Conservation (phyloP, 768 basidiomycete genomes). For the Trametes cinnabarina region DNA sequence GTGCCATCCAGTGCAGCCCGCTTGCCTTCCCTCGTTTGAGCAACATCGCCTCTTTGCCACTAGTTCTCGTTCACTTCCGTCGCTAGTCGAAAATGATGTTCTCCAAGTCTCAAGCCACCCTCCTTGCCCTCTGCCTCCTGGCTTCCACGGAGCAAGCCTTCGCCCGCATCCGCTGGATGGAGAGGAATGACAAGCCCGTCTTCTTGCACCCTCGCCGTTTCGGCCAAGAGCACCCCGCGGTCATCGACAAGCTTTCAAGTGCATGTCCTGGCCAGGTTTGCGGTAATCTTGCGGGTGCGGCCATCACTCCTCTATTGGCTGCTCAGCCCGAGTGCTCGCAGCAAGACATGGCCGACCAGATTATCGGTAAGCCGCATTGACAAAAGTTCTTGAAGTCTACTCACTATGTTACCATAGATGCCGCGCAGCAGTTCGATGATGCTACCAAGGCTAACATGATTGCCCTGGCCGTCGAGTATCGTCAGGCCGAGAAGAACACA, state of each 20-base stretch:
- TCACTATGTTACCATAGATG: conserved; percentile 36
- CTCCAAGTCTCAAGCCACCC: conserved; percentile 19
- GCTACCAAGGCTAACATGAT: conserved; percentile 52
- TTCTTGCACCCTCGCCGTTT: conserved; percentile 53
- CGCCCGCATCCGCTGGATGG: conserved; percentile 44
- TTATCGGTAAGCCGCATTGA: conserved; percentile 43
- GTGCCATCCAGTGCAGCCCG: conserved; percentile 25
- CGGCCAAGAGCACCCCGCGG: conserved; percentile 48
- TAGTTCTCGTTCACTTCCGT: conserved; percentile 17
- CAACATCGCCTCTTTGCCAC: conserved; percentile 1
- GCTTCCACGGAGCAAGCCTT: conserved; percentile 20
- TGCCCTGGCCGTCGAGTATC: conserved; percentile 49
- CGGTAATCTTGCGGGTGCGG: conserved; percentile 46
- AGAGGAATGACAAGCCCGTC: conserved; percentile 46
- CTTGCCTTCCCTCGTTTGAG: conserved; percentile 24
- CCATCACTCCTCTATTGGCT: conserved; percentile 52
- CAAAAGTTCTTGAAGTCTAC: no score
- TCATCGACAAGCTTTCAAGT: conserved; percentile 42
- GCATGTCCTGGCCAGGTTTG: conserved; percentile 52
- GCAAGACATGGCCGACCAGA: conserved; percentile 55
- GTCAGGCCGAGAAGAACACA: conserved; percentile 59
- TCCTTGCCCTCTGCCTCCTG: conserved; percentile 23
- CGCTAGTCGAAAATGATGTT: conserved; percentile 24
- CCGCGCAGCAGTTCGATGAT: conserved; percentile 50
- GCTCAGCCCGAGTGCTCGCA: conserved; percentile 52